Conservation (phyloP, 2,329 filamentous ascomycete species). For the Ascochyta koolunga region DNA sequence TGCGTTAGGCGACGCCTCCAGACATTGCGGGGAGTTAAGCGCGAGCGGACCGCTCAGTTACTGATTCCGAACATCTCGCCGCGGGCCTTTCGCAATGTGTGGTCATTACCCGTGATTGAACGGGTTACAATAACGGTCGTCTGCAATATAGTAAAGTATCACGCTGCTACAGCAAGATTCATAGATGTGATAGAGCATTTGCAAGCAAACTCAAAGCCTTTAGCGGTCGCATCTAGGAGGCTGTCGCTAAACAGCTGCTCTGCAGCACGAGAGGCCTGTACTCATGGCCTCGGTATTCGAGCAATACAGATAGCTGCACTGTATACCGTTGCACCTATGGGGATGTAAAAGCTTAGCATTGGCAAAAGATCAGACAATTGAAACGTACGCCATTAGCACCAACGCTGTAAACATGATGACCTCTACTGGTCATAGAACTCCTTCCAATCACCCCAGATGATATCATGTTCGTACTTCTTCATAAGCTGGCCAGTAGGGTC, state of each 20-base stretch:
- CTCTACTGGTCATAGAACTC: conserved; percentile 27
- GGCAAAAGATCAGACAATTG: neutral
- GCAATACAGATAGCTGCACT: neutral
- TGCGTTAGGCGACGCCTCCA: conserved; percentile 6
- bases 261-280: too few species aligned
- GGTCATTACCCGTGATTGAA: conserved; percentile 11
- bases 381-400: neutral
- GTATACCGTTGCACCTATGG: neutral
- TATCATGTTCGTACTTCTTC: conserved; percentile 45
- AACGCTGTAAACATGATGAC: neutral
- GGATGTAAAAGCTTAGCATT: neutral
- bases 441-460: conserved; percentile 44
- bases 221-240: too few species aligned
- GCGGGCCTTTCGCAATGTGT: conserved; percentile 4
- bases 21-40: conserved; percentile 1
- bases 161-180: too few species aligned
- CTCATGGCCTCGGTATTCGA: too few species aligned
- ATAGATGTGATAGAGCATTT: too few species aligned
- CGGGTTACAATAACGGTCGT: neutral
- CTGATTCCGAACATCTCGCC: conserved; percentile 5
- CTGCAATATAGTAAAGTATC: too few species aligned
- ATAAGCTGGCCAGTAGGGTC: conserved; percentile 49
- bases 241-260: too few species aligned
- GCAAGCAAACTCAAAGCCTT: too few species aligned
- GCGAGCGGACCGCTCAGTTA: conserved; percentile 3